These are phyloP conservation scores for Aspergillus phoenicis DNA, from an alignment of 2,329 filamentous ascomycete species.

Conservation along the genomic window DNA sequence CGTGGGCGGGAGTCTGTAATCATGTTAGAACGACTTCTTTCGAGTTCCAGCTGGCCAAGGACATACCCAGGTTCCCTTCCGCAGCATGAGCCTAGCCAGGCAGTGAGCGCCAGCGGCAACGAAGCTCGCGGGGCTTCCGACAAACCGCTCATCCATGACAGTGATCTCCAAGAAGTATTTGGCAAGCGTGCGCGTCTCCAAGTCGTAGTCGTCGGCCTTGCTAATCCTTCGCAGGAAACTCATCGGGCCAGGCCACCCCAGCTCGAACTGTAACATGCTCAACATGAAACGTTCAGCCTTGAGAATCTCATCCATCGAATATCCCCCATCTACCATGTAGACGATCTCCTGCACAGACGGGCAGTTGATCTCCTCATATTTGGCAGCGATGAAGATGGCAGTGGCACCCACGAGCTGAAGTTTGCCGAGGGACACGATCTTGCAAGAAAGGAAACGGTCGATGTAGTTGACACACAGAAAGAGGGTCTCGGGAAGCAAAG, in stretches of 20 bases:
- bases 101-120: constrained; percentile 90
- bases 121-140: constrained; percentile 87
- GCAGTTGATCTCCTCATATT: constrained; percentile 99
- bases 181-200: constrained; percentile 90
- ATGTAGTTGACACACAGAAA: constrained; percentile 97
- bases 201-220: constrained; percentile 96
- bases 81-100: constrained; percentile 81
- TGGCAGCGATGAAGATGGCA: constrained; percentile 91
- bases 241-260: constrained; percentile 99
- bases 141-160: constrained; percentile 97
- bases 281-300: constrained; percentile 99
- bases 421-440: constrained; percentile 92
- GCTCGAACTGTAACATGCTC: constrained; percentile 90
- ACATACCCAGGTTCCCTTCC: constrained; percentile 91
- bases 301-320: constrained; percentile 85
- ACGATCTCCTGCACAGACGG: constrained; percentile 93
- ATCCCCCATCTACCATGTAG: constrained; percentile 96
- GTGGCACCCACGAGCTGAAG: constrained; percentile 95
- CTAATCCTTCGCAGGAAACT: constrained; percentile 95
- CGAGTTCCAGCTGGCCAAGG: constrained; percentile 6
- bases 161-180: constrained; percentile 98
- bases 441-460: constrained; percentile 91
- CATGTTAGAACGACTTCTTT: constrained; percentile 21
- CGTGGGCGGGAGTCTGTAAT: constrained; percentile 74
- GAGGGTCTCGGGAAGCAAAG: constrained; percentile 86